Base-by-base conservation (phyloP, 495 filamentous ascomycete species). In the Astrothelium subdiscretum region DNA sequence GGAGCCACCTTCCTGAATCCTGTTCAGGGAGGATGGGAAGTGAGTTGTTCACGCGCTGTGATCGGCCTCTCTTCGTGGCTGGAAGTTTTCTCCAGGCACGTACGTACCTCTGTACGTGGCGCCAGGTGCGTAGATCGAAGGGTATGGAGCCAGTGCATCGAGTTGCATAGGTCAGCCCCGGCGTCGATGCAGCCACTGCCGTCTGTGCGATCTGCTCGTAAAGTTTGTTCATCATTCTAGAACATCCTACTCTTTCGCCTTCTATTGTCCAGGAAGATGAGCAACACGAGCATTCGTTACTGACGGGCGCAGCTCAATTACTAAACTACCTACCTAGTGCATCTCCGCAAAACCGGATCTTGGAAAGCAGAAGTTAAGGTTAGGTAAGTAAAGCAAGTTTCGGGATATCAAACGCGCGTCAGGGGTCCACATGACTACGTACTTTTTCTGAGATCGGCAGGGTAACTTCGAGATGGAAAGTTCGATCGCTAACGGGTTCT, bases 101-200 rank as follows among this genome's bases (percentile, higher is more conserved):
- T n/a, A n/a, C n/a, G 35, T 38, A 38, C 35, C 35, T 38, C 35
- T 6, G 35, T 6, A 38, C 35, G 35, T n/a, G n/a, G n/a, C n/a
- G n/a, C n/a, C n/a, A n/a, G n/a, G n/a, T n/a, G n/a, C n/a, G n/a
- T n/a, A n/a, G n/a, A n/a, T n/a, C n/a, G n/a, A n/a, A n/a, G n/a
- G n/a, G 13, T 10, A 40, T 6, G 42, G 42, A 8, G 42, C 42
- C 42, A 48, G 20, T n/a, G 42, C 42, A 10, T 48, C 18, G 42
- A 48, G 42, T n/a, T 48, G 42, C 11, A 48, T n/a, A 48, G 13
- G 42, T n/a, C 42, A 48, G 20, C 42, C 11, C 11, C 42, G 42
- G 42, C 18, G 42, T n/a, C 42, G 42, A 48, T 48, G 42, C 42
- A n/a, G 48, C n/a, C 48, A 54, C 48, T 54, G 48, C 48, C 48